Evolutionary conservation across 2,329 filamentous ascomycete genomes (phyloP).

Genomic region (Nemania sp.): DNA sequence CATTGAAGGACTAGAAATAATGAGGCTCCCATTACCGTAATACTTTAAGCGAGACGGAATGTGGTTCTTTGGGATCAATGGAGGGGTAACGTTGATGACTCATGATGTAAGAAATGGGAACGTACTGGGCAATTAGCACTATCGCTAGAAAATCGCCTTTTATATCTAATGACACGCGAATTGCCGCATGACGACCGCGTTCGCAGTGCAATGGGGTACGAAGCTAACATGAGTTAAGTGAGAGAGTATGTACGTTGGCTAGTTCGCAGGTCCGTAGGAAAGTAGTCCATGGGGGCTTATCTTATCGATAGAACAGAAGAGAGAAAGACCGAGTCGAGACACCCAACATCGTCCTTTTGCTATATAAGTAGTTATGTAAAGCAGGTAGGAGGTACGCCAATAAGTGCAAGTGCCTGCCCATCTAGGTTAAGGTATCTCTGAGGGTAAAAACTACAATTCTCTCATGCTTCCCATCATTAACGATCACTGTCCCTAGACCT

Average conservation of each 20-base stretch:
- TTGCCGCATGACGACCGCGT: slow-evolving; percentile 30
- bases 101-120: slow-evolving; percentile 54
- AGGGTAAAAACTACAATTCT: slow-evolving; percentile 1
- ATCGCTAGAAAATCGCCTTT: slow-evolving; percentile 8
- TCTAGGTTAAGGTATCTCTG: neutral
- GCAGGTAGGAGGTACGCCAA: neutral
- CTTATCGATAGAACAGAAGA: slow-evolving; percentile 29
- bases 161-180: slow-evolving; percentile 16
- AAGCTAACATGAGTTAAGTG: slow-evolving; percentile 8
- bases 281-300: slow-evolving; percentile 18
- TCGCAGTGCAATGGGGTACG: neutral
- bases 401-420: neutral
- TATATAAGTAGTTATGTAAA: neutral
- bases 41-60: slow-evolving; percentile 83
- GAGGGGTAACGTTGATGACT: slow-evolving; percentile 70
- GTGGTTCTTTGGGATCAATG: slow-evolving; percentile 77
- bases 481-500: neutral
- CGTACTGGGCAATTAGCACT: slow-evolving; percentile 15
- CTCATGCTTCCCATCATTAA: slow-evolving; percentile 9
- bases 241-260: neutral
- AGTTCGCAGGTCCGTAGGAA: too few relatives aligned
- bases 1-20: neutral
- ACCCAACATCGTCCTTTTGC: neutral
- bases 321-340: neutral
- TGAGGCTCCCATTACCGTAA: slow-evolving; percentile 64